Conservation (phyloP, 2,329 filamentous ascomycete genomes). For the Paraconiothyrium brasiliense region DNA sequence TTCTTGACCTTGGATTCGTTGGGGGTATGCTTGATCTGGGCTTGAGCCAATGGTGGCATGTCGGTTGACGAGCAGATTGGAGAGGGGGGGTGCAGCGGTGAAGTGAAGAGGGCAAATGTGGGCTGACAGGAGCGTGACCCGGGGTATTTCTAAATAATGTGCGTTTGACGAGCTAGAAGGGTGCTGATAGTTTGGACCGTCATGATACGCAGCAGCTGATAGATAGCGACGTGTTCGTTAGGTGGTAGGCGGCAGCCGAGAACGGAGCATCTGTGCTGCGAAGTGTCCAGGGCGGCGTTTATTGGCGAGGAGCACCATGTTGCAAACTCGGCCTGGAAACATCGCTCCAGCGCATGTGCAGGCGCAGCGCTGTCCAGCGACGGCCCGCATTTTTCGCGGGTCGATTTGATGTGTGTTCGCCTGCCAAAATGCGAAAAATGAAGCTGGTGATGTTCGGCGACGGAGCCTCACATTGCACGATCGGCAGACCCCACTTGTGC, state of each 20-base stretch:
- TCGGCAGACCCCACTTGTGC: slow-evolving; percentile 16
- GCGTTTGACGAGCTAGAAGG: slow-evolving; percentile 32
- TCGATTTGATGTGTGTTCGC: slow-evolving; percentile 13
- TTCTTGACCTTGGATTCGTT: slow-evolving; percentile 44
- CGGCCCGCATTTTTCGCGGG: slow-evolving; percentile 18
- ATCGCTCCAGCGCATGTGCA: slow-evolving; percentile 20
- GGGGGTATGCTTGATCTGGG: slow-evolving; percentile 34
- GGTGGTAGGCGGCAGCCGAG: slow-evolving; percentile 10
- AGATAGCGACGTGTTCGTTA: slow-evolving; percentile 24
- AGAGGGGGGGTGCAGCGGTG: slow-evolving; percentile 14
- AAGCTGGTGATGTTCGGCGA: slow-evolving; percentile 12
- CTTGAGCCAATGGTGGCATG: slow-evolving; percentile 41
- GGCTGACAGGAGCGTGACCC: slow-evolving; percentile 27
- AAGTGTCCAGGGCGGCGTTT: neutral
- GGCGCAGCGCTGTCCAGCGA: neutral
- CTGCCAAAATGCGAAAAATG: slow-evolving; percentile 22
- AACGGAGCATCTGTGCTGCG: slow-evolving; percentile 12
- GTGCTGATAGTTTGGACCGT: slow-evolving; percentile 19
- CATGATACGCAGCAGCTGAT: slow-evolving; percentile 22
- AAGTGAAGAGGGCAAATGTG: slow-evolving; percentile 18
- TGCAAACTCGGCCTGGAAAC: slow-evolving; percentile 8
- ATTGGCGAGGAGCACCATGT: slow-evolving; percentile 4
- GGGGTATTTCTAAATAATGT: slow-evolving; percentile 25
- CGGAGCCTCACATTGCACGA: slow-evolving; percentile 12
- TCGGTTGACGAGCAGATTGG: slow-evolving; percentile 17